phyloP scores from a whole-genome alignment of 2,329 filamentous ascomycete genomes.

The Fusarium concolor region DNA sequence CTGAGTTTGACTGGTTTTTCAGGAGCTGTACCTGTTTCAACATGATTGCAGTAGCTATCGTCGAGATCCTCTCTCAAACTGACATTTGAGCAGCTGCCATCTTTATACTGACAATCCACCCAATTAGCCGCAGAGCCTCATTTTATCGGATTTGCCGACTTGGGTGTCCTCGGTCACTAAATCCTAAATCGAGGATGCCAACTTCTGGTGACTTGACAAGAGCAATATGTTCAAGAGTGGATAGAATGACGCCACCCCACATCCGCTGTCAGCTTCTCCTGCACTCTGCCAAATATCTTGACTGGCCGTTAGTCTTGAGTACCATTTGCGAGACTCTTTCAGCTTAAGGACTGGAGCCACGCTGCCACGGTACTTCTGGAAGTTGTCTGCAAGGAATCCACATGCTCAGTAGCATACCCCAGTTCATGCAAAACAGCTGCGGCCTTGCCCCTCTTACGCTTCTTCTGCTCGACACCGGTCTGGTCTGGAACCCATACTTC shows the following conservation, averaged over 20 bases:
- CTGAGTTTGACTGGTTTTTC: neutral
- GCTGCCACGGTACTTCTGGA: slow-evolving; percentile 15
- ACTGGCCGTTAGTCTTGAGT: neutral
- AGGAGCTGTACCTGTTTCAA: slow-evolving; percentile 17
- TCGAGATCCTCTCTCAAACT: neutral
- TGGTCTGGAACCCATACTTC: slow-evolving; percentile 4
- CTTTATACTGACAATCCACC: slow-evolving; percentile 32
- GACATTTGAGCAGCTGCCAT: slow-evolving; percentile 4
- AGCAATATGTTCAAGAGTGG: neutral
- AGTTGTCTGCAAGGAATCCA: slow-evolving; percentile 2
- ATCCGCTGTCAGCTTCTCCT: slow-evolving; percentile 23
- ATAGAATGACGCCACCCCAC: slow-evolving; percentile 36
- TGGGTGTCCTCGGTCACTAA: slow-evolving; percentile 35
- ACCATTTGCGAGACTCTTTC: slow-evolving; percentile 7
- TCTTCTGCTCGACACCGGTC: slow-evolving; percentile 24
- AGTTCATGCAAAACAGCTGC: slow-evolving; percentile 26
- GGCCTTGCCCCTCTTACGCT: slow-evolving; percentile 27
- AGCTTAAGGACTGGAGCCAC: slow-evolving; percentile 26
- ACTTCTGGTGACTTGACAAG: neutral
- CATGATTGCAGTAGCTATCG: slow-evolving; percentile 5
- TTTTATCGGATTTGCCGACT: slow-evolving; percentile 21
- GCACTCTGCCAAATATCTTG: slow-evolving; percentile 17
- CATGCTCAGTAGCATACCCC: slow-evolving; percentile 13
- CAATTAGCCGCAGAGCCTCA: slow-evolving; percentile 37
- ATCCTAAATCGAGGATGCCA: slow-evolving; percentile 1